A percentile compares a stretch with the other conserved stretches of the same genome.
Conservation (phyloP, 2,329 filamentous ascomycete species). For the Sporothrix sp. region DNA sequence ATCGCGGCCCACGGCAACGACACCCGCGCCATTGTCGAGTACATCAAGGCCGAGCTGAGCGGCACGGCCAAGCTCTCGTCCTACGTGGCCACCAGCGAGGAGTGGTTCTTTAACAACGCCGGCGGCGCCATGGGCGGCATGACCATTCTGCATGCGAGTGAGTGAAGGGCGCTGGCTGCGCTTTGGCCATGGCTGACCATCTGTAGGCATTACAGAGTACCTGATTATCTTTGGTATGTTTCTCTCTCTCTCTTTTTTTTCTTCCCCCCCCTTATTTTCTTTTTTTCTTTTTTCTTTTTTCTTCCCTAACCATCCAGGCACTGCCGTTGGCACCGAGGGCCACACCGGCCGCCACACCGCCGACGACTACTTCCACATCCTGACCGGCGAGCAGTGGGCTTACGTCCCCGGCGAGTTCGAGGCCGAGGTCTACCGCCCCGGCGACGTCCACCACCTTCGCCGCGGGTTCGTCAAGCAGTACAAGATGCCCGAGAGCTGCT, state of each 20-base stretch:
- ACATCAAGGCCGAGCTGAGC: slow-evolving; percentile 60
- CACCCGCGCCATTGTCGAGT: slow-evolving; percentile 57
- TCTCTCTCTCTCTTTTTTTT: not conserved
- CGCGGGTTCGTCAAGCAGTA: slow-evolving; percentile 73
- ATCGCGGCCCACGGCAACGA: slow-evolving; percentile 64
- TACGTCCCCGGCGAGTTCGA: slow-evolving; percentile 60
- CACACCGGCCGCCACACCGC: slow-evolving; percentile 83
- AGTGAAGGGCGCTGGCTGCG: slow-evolving; percentile 25
- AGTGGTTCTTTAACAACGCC: slow-evolving; percentile 90
- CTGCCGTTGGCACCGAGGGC: slow-evolving; percentile 74
- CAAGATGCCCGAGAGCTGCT: slow-evolving; percentile 65
- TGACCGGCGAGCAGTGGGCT: slow-evolving; percentile 65
- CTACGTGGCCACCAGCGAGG: slow-evolving; percentile 60
- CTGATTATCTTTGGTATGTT: slow-evolving; percentile 68
- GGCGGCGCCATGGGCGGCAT: slow-evolving; percentile 87
- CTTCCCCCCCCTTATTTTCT: slow-evolving; percentile 14
- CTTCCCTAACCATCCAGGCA: slow-evolving; percentile 33
- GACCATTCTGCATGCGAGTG: slow-evolving; percentile 74
- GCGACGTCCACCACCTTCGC: slow-evolving; percentile 60
- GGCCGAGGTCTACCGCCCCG: slow-evolving; percentile 59
- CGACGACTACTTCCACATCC: slow-evolving; percentile 91
- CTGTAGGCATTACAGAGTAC: slow-evolving; percentile 70
- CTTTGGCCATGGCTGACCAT: not conserved
- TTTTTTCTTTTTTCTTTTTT: not conserved
- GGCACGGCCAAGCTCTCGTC: slow-evolving; percentile 38